Conservation (phyloP, 2,329 filamentous ascomycete species). For the Plenodomus tracheiphilus region DNA sequence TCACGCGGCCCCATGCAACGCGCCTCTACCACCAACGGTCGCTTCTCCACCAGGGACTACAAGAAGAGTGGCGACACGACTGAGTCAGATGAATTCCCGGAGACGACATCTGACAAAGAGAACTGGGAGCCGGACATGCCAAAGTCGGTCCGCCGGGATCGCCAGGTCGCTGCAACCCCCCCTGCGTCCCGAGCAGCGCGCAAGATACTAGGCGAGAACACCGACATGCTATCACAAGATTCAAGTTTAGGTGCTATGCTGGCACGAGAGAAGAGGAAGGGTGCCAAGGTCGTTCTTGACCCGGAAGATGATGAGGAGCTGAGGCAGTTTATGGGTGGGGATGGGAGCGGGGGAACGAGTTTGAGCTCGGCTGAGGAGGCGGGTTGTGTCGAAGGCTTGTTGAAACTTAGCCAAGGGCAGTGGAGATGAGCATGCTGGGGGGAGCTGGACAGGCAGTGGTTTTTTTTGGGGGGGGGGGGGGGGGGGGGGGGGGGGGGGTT, state of each 20-base stretch:
- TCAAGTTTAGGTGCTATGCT: constrained; percentile 44
- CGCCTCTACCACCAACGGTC: constrained; percentile 40
- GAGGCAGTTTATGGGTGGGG: constrained; percentile 71
- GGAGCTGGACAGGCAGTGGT: too few relatives aligned
- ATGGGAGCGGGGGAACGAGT: constrained; percentile 62
- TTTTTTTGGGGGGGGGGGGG: too few relatives aligned
- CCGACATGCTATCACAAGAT: constrained; percentile 45
- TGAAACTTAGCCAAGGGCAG: constrained; percentile 89
- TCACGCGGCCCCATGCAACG: constrained; percentile 38
- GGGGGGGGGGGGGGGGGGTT: too few relatives aligned
- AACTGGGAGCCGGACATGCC: constrained; percentile 68
- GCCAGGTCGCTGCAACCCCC: constrained; percentile 30
- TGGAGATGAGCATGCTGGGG: constrained; percentile 64
- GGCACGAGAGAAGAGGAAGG: constrained; percentile 35
- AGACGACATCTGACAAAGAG: constrained; percentile 89
- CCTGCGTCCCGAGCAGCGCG: constrained; percentile 39
- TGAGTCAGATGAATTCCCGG: constrained; percentile 55
- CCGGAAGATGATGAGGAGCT: constrained; percentile 65
- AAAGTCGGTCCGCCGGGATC: constrained; percentile 33
- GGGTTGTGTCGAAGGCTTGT: constrained; percentile 84
- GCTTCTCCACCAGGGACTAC: constrained; percentile 35
- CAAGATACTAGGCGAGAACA: constrained; percentile 54
- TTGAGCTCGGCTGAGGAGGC: constrained; percentile 63
- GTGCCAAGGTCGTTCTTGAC: constrained; percentile 40
- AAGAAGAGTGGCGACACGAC: constrained; percentile 27